Evolutionary conservation across 2,329 filamentous ascomycete species (phyloP).

Genomic region (Chaetomiaceae sp.): DNA sequence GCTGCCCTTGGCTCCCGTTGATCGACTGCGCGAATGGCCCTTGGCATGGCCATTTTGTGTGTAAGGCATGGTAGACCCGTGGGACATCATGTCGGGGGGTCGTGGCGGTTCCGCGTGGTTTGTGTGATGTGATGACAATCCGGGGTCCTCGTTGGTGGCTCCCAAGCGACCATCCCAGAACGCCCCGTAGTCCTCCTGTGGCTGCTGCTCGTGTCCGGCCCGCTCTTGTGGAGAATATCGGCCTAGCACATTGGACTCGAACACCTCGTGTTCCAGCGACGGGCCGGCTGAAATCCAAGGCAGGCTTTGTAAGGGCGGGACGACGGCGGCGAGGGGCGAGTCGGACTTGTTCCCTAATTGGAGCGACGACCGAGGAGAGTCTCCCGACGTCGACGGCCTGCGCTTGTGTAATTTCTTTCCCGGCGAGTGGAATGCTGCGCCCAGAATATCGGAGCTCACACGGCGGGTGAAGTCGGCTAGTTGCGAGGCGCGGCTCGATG

Average conservation of each 20-base stretch:
- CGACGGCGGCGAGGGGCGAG: conserved; percentile 18
- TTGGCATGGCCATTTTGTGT: conserved; percentile 31
- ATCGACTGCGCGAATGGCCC: conserved; percentile 44
- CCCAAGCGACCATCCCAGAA: conserved; percentile 27
- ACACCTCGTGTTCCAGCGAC: conserved; percentile 36
- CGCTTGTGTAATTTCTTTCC: conserved; percentile 36
- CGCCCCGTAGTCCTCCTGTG: conserved; percentile 13
- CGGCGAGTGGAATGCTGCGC: conserved; percentile 30
- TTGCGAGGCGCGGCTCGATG: conserved; percentile 43
- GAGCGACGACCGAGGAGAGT: conserved; percentile 23
- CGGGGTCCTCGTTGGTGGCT: conserved; percentile 18
- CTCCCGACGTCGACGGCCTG: conserved; percentile 31
- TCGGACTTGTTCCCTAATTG: conserved; percentile 19
- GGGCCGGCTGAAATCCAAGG: conserved; percentile 40
- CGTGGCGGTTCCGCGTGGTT: conserved; percentile 17
- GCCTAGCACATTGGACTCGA: conserved; percentile 21
- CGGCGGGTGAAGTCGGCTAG: conserved; percentile 37
- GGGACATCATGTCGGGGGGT: conserved; percentile 20
- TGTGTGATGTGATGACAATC: conserved; percentile 19
- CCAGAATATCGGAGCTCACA: conserved; percentile 41
- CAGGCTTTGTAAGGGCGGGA: conserved; percentile 34
- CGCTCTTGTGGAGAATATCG: conserved; percentile 11
- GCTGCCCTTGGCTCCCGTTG: conserved; percentile 42
- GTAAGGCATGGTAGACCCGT: conserved; percentile 31
- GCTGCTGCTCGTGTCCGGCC: conserved; percentile 5